Evolutionary conservation across 441 rosid species (phyloP), one percentile per base, ranked within the genome.

Genomic region (Euphorbia schlechtendalii): DNA sequence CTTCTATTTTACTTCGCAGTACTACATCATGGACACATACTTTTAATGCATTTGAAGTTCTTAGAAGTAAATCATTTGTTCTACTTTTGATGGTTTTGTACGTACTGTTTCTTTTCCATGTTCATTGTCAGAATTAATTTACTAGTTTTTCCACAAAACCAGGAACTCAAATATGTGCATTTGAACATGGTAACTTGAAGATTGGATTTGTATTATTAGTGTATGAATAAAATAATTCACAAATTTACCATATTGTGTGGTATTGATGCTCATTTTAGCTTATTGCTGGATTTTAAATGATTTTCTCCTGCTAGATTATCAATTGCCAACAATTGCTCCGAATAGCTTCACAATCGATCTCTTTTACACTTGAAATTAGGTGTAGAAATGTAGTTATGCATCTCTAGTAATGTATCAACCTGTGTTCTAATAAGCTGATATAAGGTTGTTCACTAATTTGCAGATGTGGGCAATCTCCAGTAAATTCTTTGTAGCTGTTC

Each of bases 391-490:
- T 20, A 41, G 40, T 52, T 0, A 64, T 8, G 0, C 20, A 22
- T 30, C 51, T 63, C 56, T 36, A 22, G 38, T 32, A 43, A 41
- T 41, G 5, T 2, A 48, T 34, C 43, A 15, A 36, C 30, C 28
- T 24, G 24, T 27, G 38, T 71, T 41, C 59, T 32, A 20, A 14
- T 45, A 32, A 73, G 71, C 53, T 72, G 70, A 66, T 63, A 66
- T 61, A n/a, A 17, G 30, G 43, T 65, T 57, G 43, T 45, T 71
- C 36, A 28, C 27, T 69, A 73, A 60, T 69, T 69, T 78, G 78
- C 87, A 91, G 96, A 85, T 86, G 90, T 65, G 78, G 79, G 73
- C 82, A 32, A 68, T 67, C 60, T 77, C 82, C 76, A 76, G 71
- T 72, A 73, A 77, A 40, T 67, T 10, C 75, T 88, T 88, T 73